Percentiles rank a stretch among this genome's conserved stretches.
Evolutionary conservation across 2,329 filamentous ascomycete genomes (phyloP).

Genomic region (Colletotrichum aenigma): DNA sequence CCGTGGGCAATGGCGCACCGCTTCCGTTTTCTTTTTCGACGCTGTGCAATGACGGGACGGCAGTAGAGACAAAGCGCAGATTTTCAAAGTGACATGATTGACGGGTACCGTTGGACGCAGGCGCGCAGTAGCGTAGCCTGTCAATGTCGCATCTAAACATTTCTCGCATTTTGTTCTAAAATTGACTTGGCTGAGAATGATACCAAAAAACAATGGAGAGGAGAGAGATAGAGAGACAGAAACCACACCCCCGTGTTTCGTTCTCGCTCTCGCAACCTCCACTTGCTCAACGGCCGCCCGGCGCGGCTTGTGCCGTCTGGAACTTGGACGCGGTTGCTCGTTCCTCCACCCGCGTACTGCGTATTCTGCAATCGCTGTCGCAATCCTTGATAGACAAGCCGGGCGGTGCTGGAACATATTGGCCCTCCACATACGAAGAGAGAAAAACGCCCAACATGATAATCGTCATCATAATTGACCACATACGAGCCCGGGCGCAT

Average conservation of each 20-base stretch:
- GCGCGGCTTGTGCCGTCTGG: neutral
- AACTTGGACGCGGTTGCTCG: neutral
- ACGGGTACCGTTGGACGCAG: conserved; percentile 2
- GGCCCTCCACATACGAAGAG: neutral
- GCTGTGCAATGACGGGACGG: neutral
- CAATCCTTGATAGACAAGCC: neutral
- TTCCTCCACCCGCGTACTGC: neutral
- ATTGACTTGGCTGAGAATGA: neutral
- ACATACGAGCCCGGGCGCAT: neutral
- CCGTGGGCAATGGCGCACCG: neutral
- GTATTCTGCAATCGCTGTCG: neutral
- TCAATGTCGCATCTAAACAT: neutral
- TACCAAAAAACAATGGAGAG: neutral
- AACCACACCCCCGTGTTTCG: neutral
- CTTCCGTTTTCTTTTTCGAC: neutral
- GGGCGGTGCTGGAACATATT: conserved; percentile 1
- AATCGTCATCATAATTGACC: neutral
- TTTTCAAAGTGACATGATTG: neutral
- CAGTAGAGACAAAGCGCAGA: neutral
- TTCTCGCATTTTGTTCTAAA: neutral
- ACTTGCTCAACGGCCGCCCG: neutral
- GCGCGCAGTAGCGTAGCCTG: neutral
- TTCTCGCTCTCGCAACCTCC: conserved; percentile 8
- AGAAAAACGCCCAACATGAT: neutral
- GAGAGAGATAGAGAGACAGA: neutral